A percentile compares a stretch with the other conserved stretches of the same genome.
Conservation (phyloP, 2,329 filamentous ascomycete genomes). For the Microthyrium microscopicum region DNA sequence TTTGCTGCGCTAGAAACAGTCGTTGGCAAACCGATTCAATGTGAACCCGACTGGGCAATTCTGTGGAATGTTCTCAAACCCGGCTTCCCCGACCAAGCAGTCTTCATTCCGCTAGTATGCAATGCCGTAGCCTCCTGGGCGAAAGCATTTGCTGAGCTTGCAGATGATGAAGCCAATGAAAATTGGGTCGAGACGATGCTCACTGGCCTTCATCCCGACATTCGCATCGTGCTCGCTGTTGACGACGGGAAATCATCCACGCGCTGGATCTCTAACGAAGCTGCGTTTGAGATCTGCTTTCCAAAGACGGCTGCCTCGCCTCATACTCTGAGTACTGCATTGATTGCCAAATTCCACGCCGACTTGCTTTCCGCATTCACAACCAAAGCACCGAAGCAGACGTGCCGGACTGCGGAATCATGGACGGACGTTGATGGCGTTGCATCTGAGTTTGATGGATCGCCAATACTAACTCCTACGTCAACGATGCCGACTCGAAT, state of each 20-base stretch:
- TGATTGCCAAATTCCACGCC: constrained; percentile 3
- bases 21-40: constrained; percentile 24
- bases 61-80: constrained; percentile 23
- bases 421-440: constrained; percentile 3
- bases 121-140: constrained; percentile 25
- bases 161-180: constrained; percentile 25
- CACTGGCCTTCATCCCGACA: too few relatives aligned
- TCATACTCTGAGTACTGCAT: neutral
- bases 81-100: constrained; percentile 24
- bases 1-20: constrained; percentile 4
- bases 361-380: constrained; percentile 5
- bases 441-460: constrained; percentile 1
- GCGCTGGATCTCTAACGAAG: constrained; percentile 3
- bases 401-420: neutral
- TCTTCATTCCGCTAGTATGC: constrained; percentile 23
- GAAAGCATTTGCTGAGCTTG: constrained; percentile 22
- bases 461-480: neutral
- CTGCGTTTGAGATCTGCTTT: constrained; percentile 6
- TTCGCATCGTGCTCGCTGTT: neutral
- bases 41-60: constrained; percentile 29
- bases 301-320: constrained; percentile 1
- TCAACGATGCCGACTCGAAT: constrained; percentile 6
- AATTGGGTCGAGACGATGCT: constrained; percentile 28
- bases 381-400: neutral
- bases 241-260: neutral